A percentile compares a stretch with the other conserved stretches of the same genome.
phyloP scores from a whole-genome alignment of 2,329 filamentous ascomycete species.

The Hortaea werneckii region DNA sequence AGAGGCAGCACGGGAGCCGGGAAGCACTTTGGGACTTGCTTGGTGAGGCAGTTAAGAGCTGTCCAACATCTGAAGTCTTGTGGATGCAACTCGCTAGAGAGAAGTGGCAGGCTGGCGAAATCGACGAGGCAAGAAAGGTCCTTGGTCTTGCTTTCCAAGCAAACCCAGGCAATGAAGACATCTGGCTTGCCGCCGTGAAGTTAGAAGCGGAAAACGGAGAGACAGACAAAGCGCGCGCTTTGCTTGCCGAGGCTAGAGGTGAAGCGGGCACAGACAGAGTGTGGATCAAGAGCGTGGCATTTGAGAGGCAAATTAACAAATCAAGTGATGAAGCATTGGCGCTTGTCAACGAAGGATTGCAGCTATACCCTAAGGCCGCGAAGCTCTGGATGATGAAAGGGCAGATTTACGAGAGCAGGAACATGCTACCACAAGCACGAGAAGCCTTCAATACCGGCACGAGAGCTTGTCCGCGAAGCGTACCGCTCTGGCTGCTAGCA shows the following conservation, averaged over 20 bases:
- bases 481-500: conserved; percentile 83
- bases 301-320: conserved; percentile 75
- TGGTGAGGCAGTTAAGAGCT: conserved; percentile 88
- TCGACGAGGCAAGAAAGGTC: conserved; percentile 76
- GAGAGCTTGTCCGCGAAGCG: conserved; percentile 71
- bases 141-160: conserved; percentile 86
- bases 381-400: conserved; percentile 99
- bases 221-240: conserved; percentile 67
- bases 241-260: conserved; percentile 72
- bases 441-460: conserved; percentile 86
- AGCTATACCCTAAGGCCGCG: conserved; percentile 71
- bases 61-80: conserved; percentile 78
- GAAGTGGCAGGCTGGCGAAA: conserved; percentile 80
- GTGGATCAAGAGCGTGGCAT: conserved; percentile 92
- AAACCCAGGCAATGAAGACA: conserved; percentile 94
- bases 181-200: conserved; percentile 93
- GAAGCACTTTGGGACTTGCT: conserved; percentile 76
- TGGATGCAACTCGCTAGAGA: conserved; percentile 97
- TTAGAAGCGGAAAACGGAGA: conserved; percentile 85
- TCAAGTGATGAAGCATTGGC: conserved; percentile 74
- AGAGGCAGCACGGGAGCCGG: conserved; percentile 77
- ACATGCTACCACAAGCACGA: conserved; percentile 70
- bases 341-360: conserved; percentile 75
- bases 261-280: conserved; percentile 92
- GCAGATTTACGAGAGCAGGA: conserved; percentile 83